Evolutionary conservation across 1,284 basidiomycete species (phyloP), one percentile per base, ranked within the genome.

Genomic region (Psilocybe mexicana): DNA sequence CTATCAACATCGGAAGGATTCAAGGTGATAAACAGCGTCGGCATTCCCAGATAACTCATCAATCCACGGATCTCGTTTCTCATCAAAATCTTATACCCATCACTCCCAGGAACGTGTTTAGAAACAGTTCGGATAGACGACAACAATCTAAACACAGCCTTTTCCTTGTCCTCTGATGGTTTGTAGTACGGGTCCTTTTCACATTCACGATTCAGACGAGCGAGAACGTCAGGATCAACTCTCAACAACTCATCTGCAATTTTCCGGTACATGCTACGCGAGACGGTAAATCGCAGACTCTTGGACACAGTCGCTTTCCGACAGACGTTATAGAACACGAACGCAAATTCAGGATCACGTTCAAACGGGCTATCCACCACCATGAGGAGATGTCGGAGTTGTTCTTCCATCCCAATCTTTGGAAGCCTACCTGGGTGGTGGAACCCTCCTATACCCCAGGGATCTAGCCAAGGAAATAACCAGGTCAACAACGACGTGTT

Each of bases 1-100:
- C 63, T 59, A 14, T 61, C 55, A 0, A 64, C 33, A 36, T 70
- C 69, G 6, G 61, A 61, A 2, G 69, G 67, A 56, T 71, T 70
- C 2, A 70, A 12, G 0, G 67, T 71, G 0, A 71, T 43, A 44
- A 64, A 71, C 24, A 70, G 59, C 6, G 62, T 65, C 0, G 69
- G 70, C 4, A 62, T 38, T 0, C 70, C 65, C 14, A 55, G 26
- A 1, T 45, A 35, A 2, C 61, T 58, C 40, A 70, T 65, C 3
- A 70, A 12, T 0, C 28, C 64, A 0, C 63, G 47, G 2, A 63
- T 60, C 47, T 63, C 55, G 49, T 63, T 58, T n/a, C 61, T 42
- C 58, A 57, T 48, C 14, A 59, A 56, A 11, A 50, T 38, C 26
- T 56, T 54, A 8, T 61, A 53, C 1, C 55, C 59, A 11, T 53